These are phyloP conservation scores for Dryas alaskensis DNA, from an alignment of 306 rosid genomes.

Conservation along the genomic window DNA sequence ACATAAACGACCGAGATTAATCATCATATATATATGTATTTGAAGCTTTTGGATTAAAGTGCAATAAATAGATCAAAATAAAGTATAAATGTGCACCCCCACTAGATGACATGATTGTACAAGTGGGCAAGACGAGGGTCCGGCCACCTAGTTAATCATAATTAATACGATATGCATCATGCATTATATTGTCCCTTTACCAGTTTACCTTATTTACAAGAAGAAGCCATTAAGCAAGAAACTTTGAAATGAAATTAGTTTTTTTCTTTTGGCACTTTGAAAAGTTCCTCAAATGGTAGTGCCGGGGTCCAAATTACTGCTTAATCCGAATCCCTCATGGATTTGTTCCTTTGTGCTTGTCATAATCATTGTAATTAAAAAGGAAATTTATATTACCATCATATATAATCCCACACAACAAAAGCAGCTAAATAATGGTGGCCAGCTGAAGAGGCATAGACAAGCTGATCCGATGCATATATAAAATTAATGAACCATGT, in stretches of 20 bases:
- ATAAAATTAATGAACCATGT: background rate
- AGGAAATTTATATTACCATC: constrained; percentile 21
- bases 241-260: constrained; percentile 6
- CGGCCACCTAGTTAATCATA: constrained; percentile 21
- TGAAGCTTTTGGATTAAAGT: constrained; percentile 12
- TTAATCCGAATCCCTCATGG: constrained; percentile 30
- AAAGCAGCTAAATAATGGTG: constrained; percentile 14
- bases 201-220: background rate
- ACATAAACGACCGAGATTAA: too few species aligned
- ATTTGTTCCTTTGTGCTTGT: constrained; percentile 43
- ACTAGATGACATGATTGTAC: constrained; percentile 34
- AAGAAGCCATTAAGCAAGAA: constrained; percentile 1
- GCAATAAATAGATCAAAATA: constrained; percentile 27
- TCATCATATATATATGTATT: too few species aligned
- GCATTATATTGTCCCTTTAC: constrained; percentile 7
- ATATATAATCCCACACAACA: background rate
- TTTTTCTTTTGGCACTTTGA: background rate
- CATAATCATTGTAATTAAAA: constrained; percentile 28
- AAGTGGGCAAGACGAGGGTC: constrained; percentile 38
- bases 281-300: constrained; percentile 13
- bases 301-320: constrained; percentile 27
- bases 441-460: constrained; percentile 4
- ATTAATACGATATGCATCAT: background rate
- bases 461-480: background rate
- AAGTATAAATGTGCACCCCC: constrained; percentile 11